Conservation (phyloP, 345 rosid genomes). For the Toxicodendron radicans region DNA sequence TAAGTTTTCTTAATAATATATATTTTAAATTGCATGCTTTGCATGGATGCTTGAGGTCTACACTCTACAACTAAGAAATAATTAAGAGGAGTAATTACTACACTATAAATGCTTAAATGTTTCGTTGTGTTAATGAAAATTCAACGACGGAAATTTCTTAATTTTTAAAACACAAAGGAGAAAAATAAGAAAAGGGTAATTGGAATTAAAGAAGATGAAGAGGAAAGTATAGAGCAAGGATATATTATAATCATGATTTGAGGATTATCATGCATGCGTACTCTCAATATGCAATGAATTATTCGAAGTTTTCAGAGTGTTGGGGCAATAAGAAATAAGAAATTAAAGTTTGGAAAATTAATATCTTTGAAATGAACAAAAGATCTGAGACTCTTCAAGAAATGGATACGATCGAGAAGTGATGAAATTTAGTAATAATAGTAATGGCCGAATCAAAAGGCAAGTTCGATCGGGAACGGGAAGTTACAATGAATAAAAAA, state of each 20-base stretch:
- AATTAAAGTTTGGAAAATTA: neutral
- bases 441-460: too few relatives aligned
- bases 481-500: too few relatives aligned
- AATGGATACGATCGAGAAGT: too few relatives aligned
- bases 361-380: neutral
- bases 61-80: neutral
- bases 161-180: neutral
- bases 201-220: neutral
- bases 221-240: neutral
- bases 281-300: neutral
- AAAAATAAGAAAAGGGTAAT: neutral
- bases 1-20: neutral
- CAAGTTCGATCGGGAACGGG: too few relatives aligned
- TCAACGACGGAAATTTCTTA: neutral
- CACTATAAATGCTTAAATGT: neutral
- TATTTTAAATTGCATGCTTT: constrained; percentile 8
- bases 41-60: constrained; percentile 20
- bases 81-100: too few relatives aligned
- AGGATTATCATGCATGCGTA: neutral
- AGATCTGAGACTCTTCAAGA: too few relatives aligned
- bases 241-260: neutral
- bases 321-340: neutral
- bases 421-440: too few relatives aligned
- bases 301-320: neutral
- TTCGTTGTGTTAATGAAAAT: neutral